These are phyloP conservation scores for Zygosaccharomyces lentus DNA, from an alignment of 805 yeast species.

Conservation along the genomic window DNA sequence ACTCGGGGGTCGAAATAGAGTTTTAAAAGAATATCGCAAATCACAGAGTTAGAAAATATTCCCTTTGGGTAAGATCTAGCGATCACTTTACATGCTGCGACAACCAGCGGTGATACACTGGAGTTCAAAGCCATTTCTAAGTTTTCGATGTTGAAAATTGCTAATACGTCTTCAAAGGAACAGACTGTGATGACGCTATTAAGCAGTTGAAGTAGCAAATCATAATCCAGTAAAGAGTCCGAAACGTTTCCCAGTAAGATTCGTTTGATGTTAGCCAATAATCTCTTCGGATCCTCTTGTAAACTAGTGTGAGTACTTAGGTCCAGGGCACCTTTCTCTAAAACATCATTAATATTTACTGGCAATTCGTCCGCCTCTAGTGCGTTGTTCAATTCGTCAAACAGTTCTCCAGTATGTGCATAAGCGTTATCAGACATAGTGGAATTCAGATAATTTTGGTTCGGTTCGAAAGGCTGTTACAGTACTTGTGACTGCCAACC, in stretches of 20 bases:
- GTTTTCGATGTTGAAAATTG: conserved; percentile 22
- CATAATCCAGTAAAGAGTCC: conserved; percentile 19
- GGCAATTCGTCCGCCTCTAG: conserved; percentile 10
- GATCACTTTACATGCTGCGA: conserved; percentile 28
- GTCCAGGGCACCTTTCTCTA: conserved; percentile 21
- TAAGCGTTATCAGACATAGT: neutral
- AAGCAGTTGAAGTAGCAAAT: conserved; percentile 20
- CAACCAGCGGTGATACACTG: conserved; percentile 15
- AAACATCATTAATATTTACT: conserved; percentile 12
- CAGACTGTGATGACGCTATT: conserved; percentile 18
- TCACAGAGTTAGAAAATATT: conserved; percentile 19
- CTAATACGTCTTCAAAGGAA: conserved; percentile 25
- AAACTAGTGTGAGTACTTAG: conserved; percentile 16
- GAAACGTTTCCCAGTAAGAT: conserved; percentile 10
- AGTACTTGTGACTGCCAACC: neutral
- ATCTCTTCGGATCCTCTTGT: conserved; percentile 12
- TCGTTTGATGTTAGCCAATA: conserved; percentile 20
- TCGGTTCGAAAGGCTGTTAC: neutral
- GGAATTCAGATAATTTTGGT: neutral
- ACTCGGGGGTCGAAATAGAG: conserved; percentile 23
- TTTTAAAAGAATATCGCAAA: conserved; percentile 22
- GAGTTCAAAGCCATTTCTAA: conserved; percentile 24
- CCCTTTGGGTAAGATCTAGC: conserved; percentile 28
- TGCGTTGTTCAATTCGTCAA: conserved; percentile 11
- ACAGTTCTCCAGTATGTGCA: conserved; percentile 3